Evolutionary conservation across 208 protist species (phyloP).

Genomic region (Acanthamoeba castellanii): DNA sequence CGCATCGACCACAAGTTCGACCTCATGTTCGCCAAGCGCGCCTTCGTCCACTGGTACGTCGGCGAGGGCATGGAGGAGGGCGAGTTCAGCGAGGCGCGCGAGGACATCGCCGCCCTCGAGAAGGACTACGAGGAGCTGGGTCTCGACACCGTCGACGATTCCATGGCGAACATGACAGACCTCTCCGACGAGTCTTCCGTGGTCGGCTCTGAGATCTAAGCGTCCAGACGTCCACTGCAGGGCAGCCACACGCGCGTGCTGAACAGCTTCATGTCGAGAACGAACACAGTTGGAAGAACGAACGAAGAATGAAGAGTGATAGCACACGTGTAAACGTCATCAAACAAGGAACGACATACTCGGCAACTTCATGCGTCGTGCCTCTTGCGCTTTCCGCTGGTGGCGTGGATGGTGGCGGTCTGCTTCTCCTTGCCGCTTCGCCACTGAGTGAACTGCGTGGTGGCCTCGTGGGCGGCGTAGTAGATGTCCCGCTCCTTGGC

Average conservation of each 20-base stretch:
- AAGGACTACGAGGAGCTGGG: constrained; percentile 85
- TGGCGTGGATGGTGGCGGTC: background rate
- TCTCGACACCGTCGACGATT: background rate
- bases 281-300: too few relatives aligned
- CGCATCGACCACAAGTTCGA: constrained; percentile 95
- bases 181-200: background rate
- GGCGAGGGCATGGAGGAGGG: constrained; percentile 98
- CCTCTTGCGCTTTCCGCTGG: constrained; percentile 19
- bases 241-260: too few relatives aligned
- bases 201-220: constrained; percentile 5
- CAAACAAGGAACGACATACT: background rate
- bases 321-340: too few relatives aligned
- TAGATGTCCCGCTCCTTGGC: constrained; percentile 34
- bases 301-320: too few relatives aligned
- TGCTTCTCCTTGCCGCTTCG: constrained; percentile 47
- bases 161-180: background rate
- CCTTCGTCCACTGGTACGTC: constrained; percentile 97
- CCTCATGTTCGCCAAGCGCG: constrained; percentile 95
- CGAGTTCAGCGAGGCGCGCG: constrained; percentile 95
- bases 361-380: constrained; percentile 26
- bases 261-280: too few relatives aligned
- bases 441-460: constrained; percentile 22
- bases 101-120: constrained; percentile 82
- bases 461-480: constrained; percentile 18
- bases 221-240: too few relatives aligned